Percentiles rank a stretch among this genome's conserved stretches.
phyloP scores from a whole-genome alignment of 805 yeast species.

The Saccharomycopsis babjevae region DNA sequence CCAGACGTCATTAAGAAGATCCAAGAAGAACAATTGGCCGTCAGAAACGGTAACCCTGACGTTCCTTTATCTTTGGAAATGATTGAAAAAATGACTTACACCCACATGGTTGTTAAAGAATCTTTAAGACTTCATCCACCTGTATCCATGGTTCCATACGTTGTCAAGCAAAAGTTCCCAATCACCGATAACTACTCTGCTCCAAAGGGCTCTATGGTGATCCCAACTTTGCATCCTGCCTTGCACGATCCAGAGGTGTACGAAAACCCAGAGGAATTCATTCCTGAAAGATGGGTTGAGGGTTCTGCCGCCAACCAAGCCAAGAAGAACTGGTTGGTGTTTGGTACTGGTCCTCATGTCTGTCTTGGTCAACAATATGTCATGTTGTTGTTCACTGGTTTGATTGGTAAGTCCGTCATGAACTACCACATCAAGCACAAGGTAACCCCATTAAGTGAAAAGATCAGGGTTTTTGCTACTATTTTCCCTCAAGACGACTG shows the following conservation, averaged over 20 bases:
- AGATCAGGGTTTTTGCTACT: constrained; percentile 93
- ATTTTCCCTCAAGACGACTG: constrained; percentile 97
- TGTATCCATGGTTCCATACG: constrained; percentile 95
- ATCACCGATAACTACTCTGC: constrained; percentile 76
- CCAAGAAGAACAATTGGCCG: constrained; percentile 82
- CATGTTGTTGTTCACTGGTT: constrained; percentile 75
- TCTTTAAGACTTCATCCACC: constrained; percentile 94
- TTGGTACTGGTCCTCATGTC: constrained; percentile 95
- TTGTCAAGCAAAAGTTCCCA: constrained; percentile 79
- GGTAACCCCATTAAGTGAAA: constrained; percentile 77
- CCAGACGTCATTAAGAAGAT: constrained; percentile 82
- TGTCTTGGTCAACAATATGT: constrained; percentile 95
- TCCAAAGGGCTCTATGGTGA: constrained; percentile 95
- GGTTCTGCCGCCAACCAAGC: constrained; percentile 68
- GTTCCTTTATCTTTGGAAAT: constrained; percentile 55
- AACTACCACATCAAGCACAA: constrained; percentile 72
- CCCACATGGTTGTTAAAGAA: constrained; percentile 86
- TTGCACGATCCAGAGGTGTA: constrained; percentile 96
- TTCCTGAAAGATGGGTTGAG: constrained; percentile 91
- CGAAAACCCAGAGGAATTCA: constrained; percentile 86
- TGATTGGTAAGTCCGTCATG: constrained; percentile 86
- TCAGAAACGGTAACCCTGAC: constrained; percentile 68
- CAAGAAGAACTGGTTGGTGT: constrained; percentile 89
- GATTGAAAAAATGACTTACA: constrained; percentile 80
- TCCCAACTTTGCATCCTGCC: constrained; percentile 92